phyloP scores from a whole-genome alignment of 257 asterid genomes.

The Sherardia arvensis region DNA sequence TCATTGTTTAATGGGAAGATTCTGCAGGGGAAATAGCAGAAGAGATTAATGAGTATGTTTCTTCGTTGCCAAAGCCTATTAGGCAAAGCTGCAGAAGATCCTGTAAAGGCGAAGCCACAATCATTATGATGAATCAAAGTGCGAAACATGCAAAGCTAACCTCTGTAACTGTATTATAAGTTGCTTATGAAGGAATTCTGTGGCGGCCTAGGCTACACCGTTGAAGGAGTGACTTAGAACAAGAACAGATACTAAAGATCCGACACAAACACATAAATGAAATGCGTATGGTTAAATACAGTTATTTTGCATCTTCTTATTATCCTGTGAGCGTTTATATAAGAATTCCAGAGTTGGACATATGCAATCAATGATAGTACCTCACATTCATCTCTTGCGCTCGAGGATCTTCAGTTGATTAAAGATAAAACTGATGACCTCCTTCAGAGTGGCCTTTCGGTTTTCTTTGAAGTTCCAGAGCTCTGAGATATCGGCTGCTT shows the following conservation, averaged over 20 bases:
- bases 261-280: background rate
- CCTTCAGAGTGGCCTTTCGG: slow-evolving; percentile 39
- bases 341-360: background rate
- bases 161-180: background rate
- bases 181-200: too few species aligned
- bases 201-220: too few species aligned
- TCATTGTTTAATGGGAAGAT: too few species aligned
- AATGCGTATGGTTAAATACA: background rate
- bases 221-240: background rate
- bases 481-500: slow-evolving; percentile 39
- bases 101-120: too few species aligned
- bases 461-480: slow-evolving; percentile 36
- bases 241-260: background rate
- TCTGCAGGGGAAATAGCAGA: too few species aligned
- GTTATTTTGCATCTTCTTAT: background rate
- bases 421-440: slow-evolving; percentile 26
- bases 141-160: slow-evolving; percentile 11
- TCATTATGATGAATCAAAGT: too few species aligned
- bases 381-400: slow-evolving; percentile 19
- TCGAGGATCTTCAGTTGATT: slow-evolving; percentile 24
- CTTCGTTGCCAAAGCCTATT: too few species aligned
- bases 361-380: background rate
- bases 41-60: too few species aligned
- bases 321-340: background rate
- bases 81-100: too few species aligned